Conservation (phyloP, 257 asterid genomes). For the Anisodus tanguticus region DNA sequence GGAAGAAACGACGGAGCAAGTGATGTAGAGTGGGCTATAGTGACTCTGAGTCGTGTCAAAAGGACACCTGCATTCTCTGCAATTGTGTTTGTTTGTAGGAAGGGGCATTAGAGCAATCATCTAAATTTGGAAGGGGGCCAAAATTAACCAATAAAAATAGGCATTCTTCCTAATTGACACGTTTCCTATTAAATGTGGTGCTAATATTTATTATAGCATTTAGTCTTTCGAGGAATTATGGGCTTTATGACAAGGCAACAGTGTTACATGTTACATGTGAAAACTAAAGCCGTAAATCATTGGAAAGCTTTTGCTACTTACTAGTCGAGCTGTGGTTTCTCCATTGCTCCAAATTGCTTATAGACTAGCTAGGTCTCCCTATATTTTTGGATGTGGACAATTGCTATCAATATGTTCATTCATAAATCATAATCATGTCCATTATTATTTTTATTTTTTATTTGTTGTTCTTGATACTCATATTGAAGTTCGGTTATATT, state of each 20-base stretch:
- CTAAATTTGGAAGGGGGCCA: background rate
- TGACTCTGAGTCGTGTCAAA: slow-evolving; percentile 9
- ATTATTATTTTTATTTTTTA: too few relatives aligned
- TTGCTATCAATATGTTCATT: too few relatives aligned
- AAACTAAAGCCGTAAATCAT: slow-evolving; percentile 30
- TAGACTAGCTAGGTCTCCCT: background rate
- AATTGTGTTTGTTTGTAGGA: background rate
- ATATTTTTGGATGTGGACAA: too few relatives aligned
- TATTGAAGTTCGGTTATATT: too few relatives aligned
- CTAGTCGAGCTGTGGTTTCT: background rate
- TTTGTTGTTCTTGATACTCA: too few relatives aligned
- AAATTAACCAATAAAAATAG: background rate
- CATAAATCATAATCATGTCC: too few relatives aligned
- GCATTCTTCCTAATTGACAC: slow-evolving; percentile 38
- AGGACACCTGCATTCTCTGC: slow-evolving; percentile 42
- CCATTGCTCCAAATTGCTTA: background rate
- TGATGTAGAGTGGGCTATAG: slow-evolving; percentile 24
- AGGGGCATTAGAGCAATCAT: background rate
- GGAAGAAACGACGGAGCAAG: slow-evolving; percentile 32
- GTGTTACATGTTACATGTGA: slow-evolving; percentile 54
- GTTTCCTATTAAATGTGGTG: slow-evolving; percentile 35
- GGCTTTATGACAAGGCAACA: slow-evolving; percentile 37
- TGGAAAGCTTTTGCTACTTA: background rate
- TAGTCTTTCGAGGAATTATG: slow-evolving; percentile 37
- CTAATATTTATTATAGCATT: background rate